phyloP scores from a whole-genome alignment of 2,329 filamentous ascomycete species.

The Talaromyces amestolkiae region DNA sequence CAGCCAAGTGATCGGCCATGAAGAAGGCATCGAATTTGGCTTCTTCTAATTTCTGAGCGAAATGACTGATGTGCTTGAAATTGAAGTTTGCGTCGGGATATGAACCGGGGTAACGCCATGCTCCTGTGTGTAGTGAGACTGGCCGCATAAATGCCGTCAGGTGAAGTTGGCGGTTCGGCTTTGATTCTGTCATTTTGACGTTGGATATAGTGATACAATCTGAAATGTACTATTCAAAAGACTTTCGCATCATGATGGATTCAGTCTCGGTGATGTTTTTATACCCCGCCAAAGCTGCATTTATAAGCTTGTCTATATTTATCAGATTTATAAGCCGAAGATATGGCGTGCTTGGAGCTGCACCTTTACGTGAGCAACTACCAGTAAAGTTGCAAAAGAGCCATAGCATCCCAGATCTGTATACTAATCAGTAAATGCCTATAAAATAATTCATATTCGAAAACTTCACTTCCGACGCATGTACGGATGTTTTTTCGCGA shows the following conservation, averaged over 20 bases:
- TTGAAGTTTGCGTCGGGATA: conserved; percentile 60
- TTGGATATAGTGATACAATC: background rate
- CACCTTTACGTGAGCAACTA: background rate
- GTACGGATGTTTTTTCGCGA: background rate
- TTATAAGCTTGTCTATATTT: background rate
- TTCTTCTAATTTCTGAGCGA: conserved; percentile 54
- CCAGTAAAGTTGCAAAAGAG: background rate
- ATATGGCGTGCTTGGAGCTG: conserved; percentile 7
- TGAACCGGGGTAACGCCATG: conserved; percentile 56
- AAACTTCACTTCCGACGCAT: background rate
- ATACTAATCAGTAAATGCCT: background rate
- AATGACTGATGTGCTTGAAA: conserved; percentile 52
- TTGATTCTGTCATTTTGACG: conserved; percentile 8
- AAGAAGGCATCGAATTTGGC: conserved; percentile 59
- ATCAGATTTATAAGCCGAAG: background rate
- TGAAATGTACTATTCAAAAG: background rate
- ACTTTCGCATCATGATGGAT: background rate
- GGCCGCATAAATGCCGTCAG: conserved; percentile 61
- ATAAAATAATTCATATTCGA: background rate
- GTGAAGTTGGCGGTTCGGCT: conserved; percentile 42
- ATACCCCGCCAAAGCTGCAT: conserved; percentile 2
- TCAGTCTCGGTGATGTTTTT: background rate
- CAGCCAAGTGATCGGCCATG: conserved; percentile 56
- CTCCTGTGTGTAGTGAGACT: conserved; percentile 55
- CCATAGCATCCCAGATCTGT: background rate